Evolutionary conservation across 2,329 filamentous ascomycete genomes (phyloP), one percentile per base, ranked within the genome.

Genomic region (Tricladium varicosporioides): DNA sequence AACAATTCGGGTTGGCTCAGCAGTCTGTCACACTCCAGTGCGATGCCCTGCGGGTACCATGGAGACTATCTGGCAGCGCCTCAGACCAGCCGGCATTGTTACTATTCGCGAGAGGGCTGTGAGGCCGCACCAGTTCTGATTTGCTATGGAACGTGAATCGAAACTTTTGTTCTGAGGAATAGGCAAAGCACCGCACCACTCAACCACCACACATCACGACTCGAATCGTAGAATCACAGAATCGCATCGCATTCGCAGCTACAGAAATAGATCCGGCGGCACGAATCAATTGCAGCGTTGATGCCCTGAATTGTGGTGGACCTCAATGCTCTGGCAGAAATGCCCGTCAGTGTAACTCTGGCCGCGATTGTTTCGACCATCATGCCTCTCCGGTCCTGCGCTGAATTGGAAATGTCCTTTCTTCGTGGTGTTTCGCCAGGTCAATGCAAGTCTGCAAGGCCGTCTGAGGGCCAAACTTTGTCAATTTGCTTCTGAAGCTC

Each of bases 401-500:
- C 48, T 48, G 7, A 15, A 47, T 32, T 27, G 14, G 33, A 9
- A n/a, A 45, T 13, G 43, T n/a, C 19, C 53, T 47, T 40, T 31
- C 44, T 42, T 46, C 18, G 53, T 36, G 15, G 36, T 49, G 55
- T 59, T 60, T 62, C 58, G 61, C 51, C 27, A 52, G 22, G 55
- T 64, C 60, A 63, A 64, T 65, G 63, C 63, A 59, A 57, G 49
- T 16, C 15, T 14, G 32, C 51, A 53, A 46, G 31, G 31, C 16
- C 40, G 45, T 54, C 54, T 46, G 52, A 55, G 53, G 47, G 51
- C 43, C 31, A 32, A 44, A 42, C 47, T 31, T 27, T 22, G 14
- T 16, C 13, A 18, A 15, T 18, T 18, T 19, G 40, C 43, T 15
- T 53, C 16, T 43, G 33, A n/a, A 15, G 8, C 33, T 31, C 33